Conservation (phyloP, 2,329 filamentous ascomycete genomes). For the Ophiostoma sp. region DNA sequence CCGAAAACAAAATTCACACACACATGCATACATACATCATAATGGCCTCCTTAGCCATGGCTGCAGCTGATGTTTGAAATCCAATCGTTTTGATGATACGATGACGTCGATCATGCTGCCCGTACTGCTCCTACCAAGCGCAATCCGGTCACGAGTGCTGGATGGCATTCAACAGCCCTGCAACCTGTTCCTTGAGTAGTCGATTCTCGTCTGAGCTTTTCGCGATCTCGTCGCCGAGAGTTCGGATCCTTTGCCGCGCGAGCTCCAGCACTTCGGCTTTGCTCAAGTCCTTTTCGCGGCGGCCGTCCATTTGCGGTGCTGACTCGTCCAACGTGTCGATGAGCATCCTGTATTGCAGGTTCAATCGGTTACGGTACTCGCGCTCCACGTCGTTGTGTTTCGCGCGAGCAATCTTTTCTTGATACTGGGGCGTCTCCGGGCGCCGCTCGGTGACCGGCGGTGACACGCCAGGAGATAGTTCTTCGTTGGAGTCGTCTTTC, state of each 20-base stretch:
- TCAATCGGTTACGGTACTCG: constrained; percentile 45
- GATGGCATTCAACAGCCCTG: constrained; percentile 20
- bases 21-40: no score
- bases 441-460: not conserved
- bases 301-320: constrained; percentile 20
- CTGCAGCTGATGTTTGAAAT: not conserved
- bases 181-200: constrained; percentile 23
- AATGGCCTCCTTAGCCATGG: not conserved
- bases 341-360: constrained; percentile 43
- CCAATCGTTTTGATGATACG: no score
- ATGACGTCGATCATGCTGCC: no score
- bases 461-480: not conserved
- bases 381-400: constrained; percentile 46
- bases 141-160: constrained; percentile 19
- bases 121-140: not conserved
- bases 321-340: constrained; percentile 40
- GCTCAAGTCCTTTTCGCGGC: constrained; percentile 32
- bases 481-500: constrained; percentile 18
- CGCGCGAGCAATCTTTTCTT: constrained; percentile 1
- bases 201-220: constrained; percentile 29
- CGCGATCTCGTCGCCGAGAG: constrained; percentile 38
- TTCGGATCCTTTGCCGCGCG: constrained; percentile 40
- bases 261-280: constrained; percentile 45
- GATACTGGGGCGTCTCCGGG: constrained; percentile 2
- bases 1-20: not conserved